Conservation (phyloP, 176 grass and related monocot genomes). For the Musa itinerans region DNA sequence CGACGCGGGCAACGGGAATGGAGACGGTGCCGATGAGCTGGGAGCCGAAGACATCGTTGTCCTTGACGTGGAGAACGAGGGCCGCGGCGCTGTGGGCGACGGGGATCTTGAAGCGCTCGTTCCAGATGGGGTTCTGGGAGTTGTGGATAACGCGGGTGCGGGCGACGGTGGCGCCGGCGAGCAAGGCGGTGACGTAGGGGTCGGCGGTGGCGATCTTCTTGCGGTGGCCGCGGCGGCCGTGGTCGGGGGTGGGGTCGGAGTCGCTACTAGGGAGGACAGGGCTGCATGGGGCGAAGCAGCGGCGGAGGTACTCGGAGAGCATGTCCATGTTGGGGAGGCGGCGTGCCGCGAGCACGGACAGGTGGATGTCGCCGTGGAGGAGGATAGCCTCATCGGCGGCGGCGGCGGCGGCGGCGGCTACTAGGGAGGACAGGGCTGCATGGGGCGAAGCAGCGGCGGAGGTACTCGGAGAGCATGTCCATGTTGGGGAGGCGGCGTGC, state of each 20-base stretch:
- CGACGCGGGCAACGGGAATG: slow-evolving; percentile 26
- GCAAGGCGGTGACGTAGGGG: slow-evolving; percentile 80
- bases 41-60: slow-evolving; percentile 75
- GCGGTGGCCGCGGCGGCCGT: slow-evolving; percentile 12
- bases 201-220: slow-evolving; percentile 71
- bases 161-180: slow-evolving; percentile 56
- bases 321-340: slow-evolving; percentile 92
- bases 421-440: too few species aligned
- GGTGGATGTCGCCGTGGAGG: slow-evolving; percentile 82
- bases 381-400: slow-evolving; percentile 33
- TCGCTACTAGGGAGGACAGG: slow-evolving; percentile 6
- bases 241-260: slow-evolving; percentile 22
- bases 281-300: slow-evolving; percentile 56
- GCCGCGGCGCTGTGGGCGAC: slow-evolving; percentile 40
- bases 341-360: slow-evolving; percentile 59
- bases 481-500: too few species aligned
- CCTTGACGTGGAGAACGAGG: slow-evolving; percentile 81
- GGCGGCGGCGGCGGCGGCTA: slow-evolving; percentile 35
- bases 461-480: too few species aligned
- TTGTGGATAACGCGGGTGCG: slow-evolving; percentile 74
- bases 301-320: slow-evolving; percentile 57
- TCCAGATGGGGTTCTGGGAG: slow-evolving; percentile 53
- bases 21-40: slow-evolving; percentile 68
- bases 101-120: slow-evolving; percentile 61
- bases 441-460: too few species aligned